These are phyloP conservation scores for Boletus patriciae DNA, from an alignment of 768 basidiomycete genomes.

Conservation along the genomic window DNA sequence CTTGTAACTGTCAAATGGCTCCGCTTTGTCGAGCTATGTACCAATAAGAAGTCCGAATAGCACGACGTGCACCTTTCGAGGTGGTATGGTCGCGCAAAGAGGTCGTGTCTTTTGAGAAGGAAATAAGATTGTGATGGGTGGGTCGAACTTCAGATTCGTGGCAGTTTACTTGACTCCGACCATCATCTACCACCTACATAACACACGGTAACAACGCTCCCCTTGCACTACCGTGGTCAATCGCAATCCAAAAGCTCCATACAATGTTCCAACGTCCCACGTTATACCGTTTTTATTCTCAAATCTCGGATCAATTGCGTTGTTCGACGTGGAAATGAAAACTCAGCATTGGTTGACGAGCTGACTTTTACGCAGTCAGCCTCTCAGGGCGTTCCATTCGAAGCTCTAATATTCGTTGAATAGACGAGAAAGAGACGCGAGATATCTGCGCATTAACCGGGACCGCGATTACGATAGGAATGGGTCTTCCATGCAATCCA, in stretches of 20 bases:
- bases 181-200: background rate
- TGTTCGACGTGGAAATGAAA: background rate
- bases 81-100: background rate
- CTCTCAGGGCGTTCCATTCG: background rate
- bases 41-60: background rate
- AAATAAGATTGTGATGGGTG: background rate
- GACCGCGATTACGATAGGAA: background rate
- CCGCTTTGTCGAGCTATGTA: background rate
- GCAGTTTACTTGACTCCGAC: background rate
- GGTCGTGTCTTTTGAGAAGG: background rate
- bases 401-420: background rate
- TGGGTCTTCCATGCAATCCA: background rate
- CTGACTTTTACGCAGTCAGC: background rate
- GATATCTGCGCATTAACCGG: background rate
- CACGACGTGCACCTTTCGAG: background rate
- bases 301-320: background rate
- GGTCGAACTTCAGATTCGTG: no score
- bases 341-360: no score
- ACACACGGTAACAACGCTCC: background rate
- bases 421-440: background rate
- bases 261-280: background rate
- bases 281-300: background rate
- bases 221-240: background rate
- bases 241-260: background rate
- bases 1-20: background rate